phyloP scores from a whole-genome alignment of 345 rosid species.

The Capsella bursapastoris region DNA sequence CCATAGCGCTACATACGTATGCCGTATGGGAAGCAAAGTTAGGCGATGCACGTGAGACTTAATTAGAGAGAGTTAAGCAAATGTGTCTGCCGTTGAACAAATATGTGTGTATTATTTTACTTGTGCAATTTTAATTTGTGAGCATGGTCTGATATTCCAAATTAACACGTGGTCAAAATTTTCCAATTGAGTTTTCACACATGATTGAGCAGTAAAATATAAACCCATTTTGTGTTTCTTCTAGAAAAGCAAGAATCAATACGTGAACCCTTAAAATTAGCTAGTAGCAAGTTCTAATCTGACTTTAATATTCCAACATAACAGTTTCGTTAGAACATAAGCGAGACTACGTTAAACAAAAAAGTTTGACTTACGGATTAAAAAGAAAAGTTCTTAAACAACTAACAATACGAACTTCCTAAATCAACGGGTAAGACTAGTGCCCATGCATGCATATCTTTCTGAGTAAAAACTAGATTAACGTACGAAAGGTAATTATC shows the following conservation, averaged over 20 bases:
- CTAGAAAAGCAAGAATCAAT: slow-evolving; percentile 16
- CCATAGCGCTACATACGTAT: slow-evolving; percentile 10
- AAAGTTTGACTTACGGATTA: neutral
- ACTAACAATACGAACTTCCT: slow-evolving; percentile 1
- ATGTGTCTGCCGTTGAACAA: slow-evolving; percentile 20
- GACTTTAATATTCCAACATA: neutral
- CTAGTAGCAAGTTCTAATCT: neutral
- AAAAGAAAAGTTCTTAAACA: neutral
- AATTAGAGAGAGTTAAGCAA: neutral
- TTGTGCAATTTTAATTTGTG: neutral
- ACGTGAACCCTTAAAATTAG: slow-evolving; percentile 15
- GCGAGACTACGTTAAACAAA: neutral
- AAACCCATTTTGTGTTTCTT: slow-evolving; percentile 13
- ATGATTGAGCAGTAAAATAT: slow-evolving; percentile 27
- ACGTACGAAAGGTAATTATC: slow-evolving; percentile 12
- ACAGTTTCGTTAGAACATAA: neutral
- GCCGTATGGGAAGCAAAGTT: slow-evolving; percentile 32
- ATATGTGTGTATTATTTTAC: neutral
- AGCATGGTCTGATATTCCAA: too few species aligned
- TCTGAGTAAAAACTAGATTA: neutral
- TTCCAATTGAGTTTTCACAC: neutral
- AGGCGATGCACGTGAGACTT: slow-evolving; percentile 28
- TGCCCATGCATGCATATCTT: slow-evolving; percentile 10
- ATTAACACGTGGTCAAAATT: too few species aligned
- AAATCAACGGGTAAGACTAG: slow-evolving; percentile 1